Evolutionary conservation across 305 asterid genomes (phyloP).

Genomic region (Fraxinus dipetala): DNA sequence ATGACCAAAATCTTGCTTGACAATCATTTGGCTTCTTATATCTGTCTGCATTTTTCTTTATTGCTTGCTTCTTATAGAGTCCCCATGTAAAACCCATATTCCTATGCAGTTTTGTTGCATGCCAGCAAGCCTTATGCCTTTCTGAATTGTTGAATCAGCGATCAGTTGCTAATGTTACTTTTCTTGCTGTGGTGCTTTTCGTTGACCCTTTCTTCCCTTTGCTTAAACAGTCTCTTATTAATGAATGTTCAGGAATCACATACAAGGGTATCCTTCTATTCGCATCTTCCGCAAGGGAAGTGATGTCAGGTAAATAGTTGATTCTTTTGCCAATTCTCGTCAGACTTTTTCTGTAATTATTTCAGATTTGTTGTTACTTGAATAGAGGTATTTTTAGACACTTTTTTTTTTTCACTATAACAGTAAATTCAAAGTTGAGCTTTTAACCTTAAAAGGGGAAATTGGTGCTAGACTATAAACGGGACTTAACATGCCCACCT

Average conservation of each 20-base stretch:
- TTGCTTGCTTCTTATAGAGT: slow-evolving; percentile 11
- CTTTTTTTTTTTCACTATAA: not conserved
- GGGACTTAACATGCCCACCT: not conserved
- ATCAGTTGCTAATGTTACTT: slow-evolving; percentile 6
- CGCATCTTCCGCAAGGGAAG: slow-evolving; percentile 94
- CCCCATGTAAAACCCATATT: not conserved
- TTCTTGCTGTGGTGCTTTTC: slow-evolving; percentile 19
- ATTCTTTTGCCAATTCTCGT: not conserved
- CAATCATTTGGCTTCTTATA: slow-evolving; percentile 20
- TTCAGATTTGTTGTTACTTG: not conserved
- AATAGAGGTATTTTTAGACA: not conserved
- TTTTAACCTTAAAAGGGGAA: not conserved
- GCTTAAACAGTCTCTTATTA: slow-evolving; percentile 24
- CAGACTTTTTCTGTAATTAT: not conserved
- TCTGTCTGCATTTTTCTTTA: slow-evolving; percentile 15
- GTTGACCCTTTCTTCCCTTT: slow-evolving; percentile 21
- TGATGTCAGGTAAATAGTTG: slow-evolving; percentile 63
- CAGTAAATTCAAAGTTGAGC: not conserved
- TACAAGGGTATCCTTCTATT: slow-evolving; percentile 95
- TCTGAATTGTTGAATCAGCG: not conserved
- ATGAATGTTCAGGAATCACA: slow-evolving; percentile 76
- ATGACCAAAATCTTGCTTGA: not conserved
- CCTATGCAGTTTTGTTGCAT: not conserved
- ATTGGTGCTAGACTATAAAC: not conserved
- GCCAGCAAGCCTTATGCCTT: slow-evolving; percentile 1